These are phyloP conservation scores for Sindora glabra DNA, from an alignment of 306 rosid genomes.

Conservation along the genomic window DNA sequence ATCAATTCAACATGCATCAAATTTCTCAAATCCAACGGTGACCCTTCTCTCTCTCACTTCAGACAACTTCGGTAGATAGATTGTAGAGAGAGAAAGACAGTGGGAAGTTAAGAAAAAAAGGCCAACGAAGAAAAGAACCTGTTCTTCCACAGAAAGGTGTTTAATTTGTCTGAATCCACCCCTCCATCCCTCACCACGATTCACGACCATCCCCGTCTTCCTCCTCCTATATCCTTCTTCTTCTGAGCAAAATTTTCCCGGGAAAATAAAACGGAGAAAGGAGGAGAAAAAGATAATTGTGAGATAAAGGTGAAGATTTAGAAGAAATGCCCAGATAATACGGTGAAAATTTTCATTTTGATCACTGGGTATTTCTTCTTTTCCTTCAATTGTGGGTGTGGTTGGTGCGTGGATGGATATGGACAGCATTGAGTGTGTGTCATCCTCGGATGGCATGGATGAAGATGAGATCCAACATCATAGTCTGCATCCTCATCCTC, in stretches of 20 bases:
- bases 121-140: constrained; percentile 56
- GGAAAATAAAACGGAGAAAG: neutral
- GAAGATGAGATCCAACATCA: constrained; percentile 85
- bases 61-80: constrained; percentile 7
- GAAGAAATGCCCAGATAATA: constrained; percentile 22
- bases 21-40: constrained; percentile 39
- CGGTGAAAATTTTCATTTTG: constrained; percentile 20
- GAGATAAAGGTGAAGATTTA: constrained; percentile 6
- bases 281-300: constrained; percentile 10
- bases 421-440: constrained; percentile 84
- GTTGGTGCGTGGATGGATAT: constrained; percentile 53
- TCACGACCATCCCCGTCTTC: constrained; percentile 14
- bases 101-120: neutral
- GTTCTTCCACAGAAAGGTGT: constrained; percentile 28
- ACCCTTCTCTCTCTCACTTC: constrained; percentile 25
- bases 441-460: constrained; percentile 70
- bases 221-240: constrained; percentile 16
- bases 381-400: constrained; percentile 2
- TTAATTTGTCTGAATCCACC: constrained; percentile 35
- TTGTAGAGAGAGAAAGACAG: constrained; percentile 7
- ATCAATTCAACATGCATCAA: constrained; percentile 21
- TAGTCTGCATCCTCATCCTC: constrained; percentile 39
- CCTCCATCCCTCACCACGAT: constrained; percentile 8
- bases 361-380: constrained; percentile 24
- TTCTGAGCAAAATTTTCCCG: neutral